phyloP scores from a whole-genome alignment of 345 rosid genomes.

The Viola odorata region DNA sequence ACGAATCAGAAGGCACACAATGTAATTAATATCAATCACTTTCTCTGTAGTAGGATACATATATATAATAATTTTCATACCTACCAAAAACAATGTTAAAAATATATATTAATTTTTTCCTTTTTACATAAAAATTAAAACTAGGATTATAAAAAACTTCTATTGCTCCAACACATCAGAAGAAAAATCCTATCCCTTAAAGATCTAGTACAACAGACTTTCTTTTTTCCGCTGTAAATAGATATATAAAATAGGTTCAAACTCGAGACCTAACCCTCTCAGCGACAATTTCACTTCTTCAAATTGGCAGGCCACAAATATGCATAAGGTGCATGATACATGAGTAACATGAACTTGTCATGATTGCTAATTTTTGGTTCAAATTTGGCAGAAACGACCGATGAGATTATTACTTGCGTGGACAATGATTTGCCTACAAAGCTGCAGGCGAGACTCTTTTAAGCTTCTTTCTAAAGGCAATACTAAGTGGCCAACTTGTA shows the following conservation, averaged over 20 bases:
- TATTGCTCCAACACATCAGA: too few relatives aligned
- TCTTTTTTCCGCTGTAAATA: too few relatives aligned
- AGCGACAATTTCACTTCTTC: not conserved
- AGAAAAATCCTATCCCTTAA: too few relatives aligned
- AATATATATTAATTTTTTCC: too few relatives aligned
- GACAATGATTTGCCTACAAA: not conserved
- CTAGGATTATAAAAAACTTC: too few relatives aligned
- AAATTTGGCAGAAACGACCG: not conserved
- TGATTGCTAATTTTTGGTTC: not conserved
- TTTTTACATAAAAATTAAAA: too few relatives aligned
- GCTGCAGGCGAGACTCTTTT: constrained; percentile 17
- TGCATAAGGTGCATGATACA: not conserved
- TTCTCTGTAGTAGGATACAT: too few relatives aligned
- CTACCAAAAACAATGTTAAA: too few relatives aligned
- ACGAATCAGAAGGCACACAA: constrained; percentile 66
- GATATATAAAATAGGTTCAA: too few relatives aligned
- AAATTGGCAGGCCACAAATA: not conserved
- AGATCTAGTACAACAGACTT: too few relatives aligned
- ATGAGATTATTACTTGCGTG: not conserved
- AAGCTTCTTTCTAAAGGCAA: constrained; percentile 44
- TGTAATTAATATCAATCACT: not conserved
- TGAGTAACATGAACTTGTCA: not conserved
- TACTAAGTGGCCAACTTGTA: constrained; percentile 52
- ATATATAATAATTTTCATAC: too few relatives aligned
- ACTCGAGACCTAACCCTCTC: too few relatives aligned